Conservation (phyloP, 140 eudicot genomes). For the Senecio squalidus region DNA sequence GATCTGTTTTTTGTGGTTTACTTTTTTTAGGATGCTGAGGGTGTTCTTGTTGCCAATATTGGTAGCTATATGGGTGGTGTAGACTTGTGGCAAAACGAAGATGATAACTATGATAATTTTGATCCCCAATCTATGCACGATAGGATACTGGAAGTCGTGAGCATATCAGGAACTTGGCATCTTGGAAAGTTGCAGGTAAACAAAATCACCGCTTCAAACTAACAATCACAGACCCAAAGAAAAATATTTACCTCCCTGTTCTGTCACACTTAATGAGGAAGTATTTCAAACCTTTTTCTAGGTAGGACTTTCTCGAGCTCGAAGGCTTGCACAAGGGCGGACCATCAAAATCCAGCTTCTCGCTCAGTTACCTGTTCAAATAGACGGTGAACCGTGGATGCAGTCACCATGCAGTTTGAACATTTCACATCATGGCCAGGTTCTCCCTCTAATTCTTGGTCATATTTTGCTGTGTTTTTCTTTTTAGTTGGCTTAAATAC, state of each 20-base stretch:
- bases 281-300: slow-evolving; percentile 19
- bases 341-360: slow-evolving; percentile 77
- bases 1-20: background rate
- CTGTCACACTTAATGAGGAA: background rate
- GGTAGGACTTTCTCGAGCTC: slow-evolving; percentile 95
- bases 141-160: slow-evolving; percentile 82
- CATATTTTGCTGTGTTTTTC: background rate
- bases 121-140: slow-evolving; percentile 99
- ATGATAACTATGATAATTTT: slow-evolving; percentile 75
- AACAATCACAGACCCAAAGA: background rate
- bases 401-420: slow-evolving; percentile 81
- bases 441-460: slow-evolving; percentile 35
- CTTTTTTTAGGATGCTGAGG: slow-evolving; percentile 82
- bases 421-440: slow-evolving; percentile 98
- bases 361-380: slow-evolving; percentile 86
- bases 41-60: slow-evolving; percentile 92
- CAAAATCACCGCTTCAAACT: background rate
- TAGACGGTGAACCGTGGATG: slow-evolving; percentile 97
- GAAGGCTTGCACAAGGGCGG: slow-evolving; percentile 94
- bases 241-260: background rate
- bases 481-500: background rate
- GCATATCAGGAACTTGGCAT: slow-evolving; percentile 99
- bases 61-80: slow-evolving; percentile 99
- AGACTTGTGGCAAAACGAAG: slow-evolving; percentile 98
- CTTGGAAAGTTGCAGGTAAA: slow-evolving; percentile 97